Evolutionary conservation across 83 land plant genomes (phyloP).

Genomic region (Diphasiastrum complanatum): DNA sequence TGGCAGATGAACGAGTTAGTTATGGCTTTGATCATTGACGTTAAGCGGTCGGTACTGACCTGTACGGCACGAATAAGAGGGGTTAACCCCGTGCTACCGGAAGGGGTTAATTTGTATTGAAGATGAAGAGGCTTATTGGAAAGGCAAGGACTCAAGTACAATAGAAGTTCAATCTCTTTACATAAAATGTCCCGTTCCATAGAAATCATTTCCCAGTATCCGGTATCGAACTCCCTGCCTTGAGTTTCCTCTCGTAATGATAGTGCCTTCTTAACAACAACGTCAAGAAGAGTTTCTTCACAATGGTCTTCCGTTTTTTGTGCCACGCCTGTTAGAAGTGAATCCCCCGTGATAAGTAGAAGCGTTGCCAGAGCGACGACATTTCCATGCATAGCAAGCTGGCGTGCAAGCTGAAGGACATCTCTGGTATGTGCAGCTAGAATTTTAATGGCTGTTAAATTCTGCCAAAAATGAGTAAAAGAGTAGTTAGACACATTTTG

Average conservation of each 20-base stretch:
- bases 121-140: no score
- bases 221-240: not conserved
- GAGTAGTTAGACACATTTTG: not conserved
- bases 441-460: conserved; percentile 29
- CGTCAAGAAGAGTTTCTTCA: conserved; percentile 30
- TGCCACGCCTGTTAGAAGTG: conserved; percentile 17
- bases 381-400: conserved; percentile 27
- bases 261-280: conserved; percentile 28
- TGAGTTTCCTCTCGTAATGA: not conserved
- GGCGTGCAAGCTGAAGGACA: conserved; percentile 25
- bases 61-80: no score
- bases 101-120: no score
- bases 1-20: not conserved
- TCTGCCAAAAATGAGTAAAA: conserved; percentile 17
- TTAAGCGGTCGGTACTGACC: no score
- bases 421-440: conserved; percentile 38
- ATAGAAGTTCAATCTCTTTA: not conserved
- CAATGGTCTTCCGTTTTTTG: conserved; percentile 8
- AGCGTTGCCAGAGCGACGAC: conserved; percentile 28
- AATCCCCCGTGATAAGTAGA: conserved; percentile 23
- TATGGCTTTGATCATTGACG: no score
- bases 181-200: conserved; percentile 14
- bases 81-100: no score
- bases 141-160: no score
- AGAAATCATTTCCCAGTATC: not conserved